Evolutionary conservation across 306 rosid species (phyloP).

Genomic region (Ammopiptanthus mongolicus): DNA sequence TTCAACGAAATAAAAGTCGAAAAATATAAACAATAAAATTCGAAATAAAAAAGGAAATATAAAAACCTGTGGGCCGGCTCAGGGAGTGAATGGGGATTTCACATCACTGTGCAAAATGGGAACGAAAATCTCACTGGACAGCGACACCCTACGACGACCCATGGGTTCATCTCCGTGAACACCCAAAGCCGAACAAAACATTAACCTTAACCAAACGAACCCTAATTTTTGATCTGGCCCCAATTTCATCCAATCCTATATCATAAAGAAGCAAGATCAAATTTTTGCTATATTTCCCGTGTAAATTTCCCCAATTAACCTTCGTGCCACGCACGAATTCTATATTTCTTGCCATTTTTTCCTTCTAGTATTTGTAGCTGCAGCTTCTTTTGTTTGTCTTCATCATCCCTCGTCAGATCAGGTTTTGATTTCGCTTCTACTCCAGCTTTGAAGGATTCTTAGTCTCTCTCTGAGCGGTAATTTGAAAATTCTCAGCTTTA

Average conservation of each 20-base stretch:
- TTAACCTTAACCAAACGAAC: constrained; percentile 42
- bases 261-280: constrained; percentile 2
- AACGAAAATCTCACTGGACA: constrained; percentile 40
- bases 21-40: no score
- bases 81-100: constrained; percentile 32
- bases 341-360: background rate
- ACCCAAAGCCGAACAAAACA: constrained; percentile 23
- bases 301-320: constrained; percentile 14
- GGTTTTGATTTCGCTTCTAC: constrained; percentile 26
- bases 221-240: constrained; percentile 47
- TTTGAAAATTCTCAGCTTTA: constrained; percentile 14
- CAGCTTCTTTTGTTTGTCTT: constrained; percentile 8
- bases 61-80: constrained; percentile 18
- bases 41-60: background rate
- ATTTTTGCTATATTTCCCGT: constrained; percentile 6
- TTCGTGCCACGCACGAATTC: background rate
- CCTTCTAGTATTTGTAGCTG: background rate
- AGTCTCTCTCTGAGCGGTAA: constrained; percentile 25
- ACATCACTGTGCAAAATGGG: background rate
- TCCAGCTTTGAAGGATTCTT: constrained; percentile 23
- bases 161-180: constrained; percentile 49
- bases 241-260: constrained; percentile 8
- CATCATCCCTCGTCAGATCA: constrained; percentile 29
- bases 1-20: no score
- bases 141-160: constrained; percentile 66